These are phyloP conservation scores for Tylopilus orsonianus DNA, from an alignment of 1,284 basidiomycete species.

Conservation along the genomic window DNA sequence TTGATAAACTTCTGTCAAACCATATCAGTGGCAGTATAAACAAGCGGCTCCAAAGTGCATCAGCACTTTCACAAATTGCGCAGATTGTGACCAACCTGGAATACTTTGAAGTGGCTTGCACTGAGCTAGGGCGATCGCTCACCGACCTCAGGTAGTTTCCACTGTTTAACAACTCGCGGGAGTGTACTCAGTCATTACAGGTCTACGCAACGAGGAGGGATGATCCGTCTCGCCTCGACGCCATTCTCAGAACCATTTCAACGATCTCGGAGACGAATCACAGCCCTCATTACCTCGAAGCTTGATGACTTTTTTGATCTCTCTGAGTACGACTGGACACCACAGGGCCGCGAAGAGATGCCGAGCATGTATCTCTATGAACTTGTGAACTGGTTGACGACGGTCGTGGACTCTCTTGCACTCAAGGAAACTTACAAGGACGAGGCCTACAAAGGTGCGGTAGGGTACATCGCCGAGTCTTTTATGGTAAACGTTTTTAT, in stretches of 20 bases:
- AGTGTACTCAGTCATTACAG: slow-evolving; percentile 36
- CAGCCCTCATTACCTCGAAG: slow-evolving; percentile 84
- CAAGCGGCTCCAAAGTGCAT: slow-evolving; percentile 67
- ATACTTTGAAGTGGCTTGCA: slow-evolving; percentile 86
- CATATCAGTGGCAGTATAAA: slow-evolving; percentile 82
- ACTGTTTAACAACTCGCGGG: not conserved
- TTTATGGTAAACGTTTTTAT: slow-evolving; percentile 63
- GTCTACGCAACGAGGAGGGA: slow-evolving; percentile 81
- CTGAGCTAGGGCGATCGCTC: slow-evolving; percentile 85
- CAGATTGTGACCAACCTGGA: slow-evolving; percentile 95
- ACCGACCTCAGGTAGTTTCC: slow-evolving; percentile 69
- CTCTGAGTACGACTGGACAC: slow-evolving; percentile 93
- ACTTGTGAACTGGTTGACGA: slow-evolving; percentile 93
- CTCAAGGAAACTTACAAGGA: slow-evolving; percentile 86
- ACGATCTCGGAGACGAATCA: slow-evolving; percentile 77
- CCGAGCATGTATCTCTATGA: slow-evolving; percentile 95
- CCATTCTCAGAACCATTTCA: slow-evolving; percentile 73
- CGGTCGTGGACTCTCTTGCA: slow-evolving; percentile 91
- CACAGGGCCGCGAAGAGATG: slow-evolving; percentile 59
- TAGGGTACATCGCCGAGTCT: slow-evolving; percentile 82
- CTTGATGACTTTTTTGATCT: slow-evolving; percentile 97
- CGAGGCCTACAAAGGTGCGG: slow-evolving; percentile 83
- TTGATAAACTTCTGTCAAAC: slow-evolving; percentile 82
- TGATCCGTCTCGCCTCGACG: slow-evolving; percentile 66
- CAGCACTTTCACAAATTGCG: slow-evolving; percentile 90